Percentiles rank a stretch among this genome's conserved stretches.
Conservation (phyloP, 495 filamentous ascomycete genomes). For the Glarea lozoyensis region DNA sequence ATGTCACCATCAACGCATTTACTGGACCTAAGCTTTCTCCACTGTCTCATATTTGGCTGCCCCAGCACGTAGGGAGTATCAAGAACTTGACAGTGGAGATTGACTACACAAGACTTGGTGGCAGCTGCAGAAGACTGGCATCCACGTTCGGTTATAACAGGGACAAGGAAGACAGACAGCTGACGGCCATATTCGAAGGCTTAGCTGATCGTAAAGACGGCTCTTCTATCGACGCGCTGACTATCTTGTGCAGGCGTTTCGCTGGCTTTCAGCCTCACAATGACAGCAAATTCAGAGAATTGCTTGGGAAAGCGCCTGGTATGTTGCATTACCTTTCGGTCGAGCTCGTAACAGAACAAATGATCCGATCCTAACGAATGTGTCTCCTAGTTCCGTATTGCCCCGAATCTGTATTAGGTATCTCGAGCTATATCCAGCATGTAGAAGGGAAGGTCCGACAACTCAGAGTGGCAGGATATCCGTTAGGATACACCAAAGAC, state of each 20-base stretch:
- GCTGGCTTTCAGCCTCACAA: background rate
- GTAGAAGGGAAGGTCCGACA: conserved; percentile 5
- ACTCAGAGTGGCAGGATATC: conserved; percentile 14
- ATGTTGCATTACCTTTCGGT: background rate
- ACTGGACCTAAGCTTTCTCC: conserved; percentile 15
- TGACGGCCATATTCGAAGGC: conserved; percentile 3
- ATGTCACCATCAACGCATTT: conserved; percentile 15
- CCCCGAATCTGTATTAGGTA: background rate
- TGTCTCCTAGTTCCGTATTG: background rate
- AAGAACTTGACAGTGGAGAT: conserved; percentile 18
- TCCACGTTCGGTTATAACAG: conserved; percentile 5
- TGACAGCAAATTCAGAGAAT: background rate
- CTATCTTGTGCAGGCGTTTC: conserved; percentile 15
- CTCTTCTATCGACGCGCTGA: conserved; percentile 9
- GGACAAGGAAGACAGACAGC: conserved; percentile 4
- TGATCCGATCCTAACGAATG: no score
- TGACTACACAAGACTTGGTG: conserved; percentile 19
- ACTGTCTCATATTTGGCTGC: conserved; percentile 16
- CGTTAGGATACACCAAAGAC: conserved; percentile 1
- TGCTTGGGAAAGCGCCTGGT: background rate
- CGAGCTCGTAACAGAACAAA: no score
- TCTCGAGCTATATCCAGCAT: conserved; percentile 1
- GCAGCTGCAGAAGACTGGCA: conserved; percentile 2
- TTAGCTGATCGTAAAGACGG: conserved; percentile 1
- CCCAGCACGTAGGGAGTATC: conserved; percentile 6